These are phyloP conservation scores for Syncephalis plumigaleata DNA, from an alignment of 371 early-diverging fungal species.

Conservation along the genomic window DNA sequence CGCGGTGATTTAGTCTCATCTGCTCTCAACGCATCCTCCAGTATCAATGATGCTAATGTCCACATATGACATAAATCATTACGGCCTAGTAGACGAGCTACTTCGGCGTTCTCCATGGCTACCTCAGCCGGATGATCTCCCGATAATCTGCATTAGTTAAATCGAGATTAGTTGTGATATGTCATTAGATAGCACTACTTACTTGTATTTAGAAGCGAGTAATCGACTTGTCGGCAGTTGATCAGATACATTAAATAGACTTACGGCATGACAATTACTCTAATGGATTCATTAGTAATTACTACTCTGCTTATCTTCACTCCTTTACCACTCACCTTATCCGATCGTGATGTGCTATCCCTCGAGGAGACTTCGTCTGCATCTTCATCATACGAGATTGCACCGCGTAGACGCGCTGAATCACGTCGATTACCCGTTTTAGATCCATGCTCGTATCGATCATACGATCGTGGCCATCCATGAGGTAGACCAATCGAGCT, in stretches of 20 bases:
- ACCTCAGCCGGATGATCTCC: conserved; percentile 29
- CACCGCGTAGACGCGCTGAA: too few relatives aligned
- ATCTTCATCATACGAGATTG: too few relatives aligned
- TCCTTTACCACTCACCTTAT: too few relatives aligned
- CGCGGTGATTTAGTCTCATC: conserved; percentile 12
- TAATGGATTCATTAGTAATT: neutral
- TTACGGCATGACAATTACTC: neutral
- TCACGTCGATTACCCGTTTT: too few relatives aligned
- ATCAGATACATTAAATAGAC: conserved; percentile 21
- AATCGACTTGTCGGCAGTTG: conserved; percentile 29
- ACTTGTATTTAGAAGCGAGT: conserved; percentile 34
- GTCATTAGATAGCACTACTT: conserved; percentile 4
- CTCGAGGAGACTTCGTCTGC: too few relatives aligned
- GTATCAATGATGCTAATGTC: conserved; percentile 44
- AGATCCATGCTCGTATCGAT: too few relatives aligned
- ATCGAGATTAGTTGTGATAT: conserved; percentile 1
- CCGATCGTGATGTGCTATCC: too few relatives aligned
- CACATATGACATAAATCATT: conserved; percentile 45
- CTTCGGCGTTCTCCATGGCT: conserved; percentile 40
- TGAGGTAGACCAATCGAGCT: too few relatives aligned
- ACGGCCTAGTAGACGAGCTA: conserved; percentile 25
- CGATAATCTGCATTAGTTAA: conserved; percentile 13
- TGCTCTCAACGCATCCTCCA: conserved; percentile 12
- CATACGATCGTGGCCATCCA: too few relatives aligned
- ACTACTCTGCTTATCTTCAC: too few relatives aligned